Conservation (phyloP, 768 basidiomycete genomes). For the Baorangia bicolor region DNA sequence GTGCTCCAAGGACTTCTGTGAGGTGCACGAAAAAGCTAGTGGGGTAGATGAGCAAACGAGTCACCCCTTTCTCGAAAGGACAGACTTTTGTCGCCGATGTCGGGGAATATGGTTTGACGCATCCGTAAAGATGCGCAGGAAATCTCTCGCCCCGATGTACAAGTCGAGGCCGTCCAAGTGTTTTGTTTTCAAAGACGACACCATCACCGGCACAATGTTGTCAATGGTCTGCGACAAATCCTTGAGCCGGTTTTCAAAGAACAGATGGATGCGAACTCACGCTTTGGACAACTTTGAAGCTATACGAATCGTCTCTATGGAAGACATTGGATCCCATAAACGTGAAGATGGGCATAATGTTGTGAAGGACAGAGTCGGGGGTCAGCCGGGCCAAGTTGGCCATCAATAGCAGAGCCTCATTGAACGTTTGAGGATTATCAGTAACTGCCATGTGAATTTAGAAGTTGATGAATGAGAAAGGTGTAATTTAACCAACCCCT, state of each 20-base stretch:
- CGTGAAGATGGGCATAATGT: slow-evolving; percentile 97
- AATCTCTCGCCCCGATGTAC: slow-evolving; percentile 70
- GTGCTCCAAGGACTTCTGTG: slow-evolving; percentile 73
- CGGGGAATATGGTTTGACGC: slow-evolving; percentile 89
- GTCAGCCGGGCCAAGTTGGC: slow-evolving; percentile 79
- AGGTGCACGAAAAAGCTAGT: slow-evolving; percentile 87
- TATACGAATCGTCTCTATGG: slow-evolving; percentile 94
- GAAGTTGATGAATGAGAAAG: neutral
- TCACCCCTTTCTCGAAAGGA: slow-evolving; percentile 4
- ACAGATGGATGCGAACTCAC: slow-evolving; percentile 37
- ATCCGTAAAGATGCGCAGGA: slow-evolving; percentile 90
- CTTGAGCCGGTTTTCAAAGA: neutral
- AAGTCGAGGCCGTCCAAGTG: slow-evolving; percentile 57
- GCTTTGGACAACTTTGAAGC: slow-evolving; percentile 93
- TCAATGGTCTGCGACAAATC: slow-evolving; percentile 70
- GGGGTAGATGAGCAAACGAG: slow-evolving; percentile 1
- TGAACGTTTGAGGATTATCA: slow-evolving; percentile 91
- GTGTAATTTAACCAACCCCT: slow-evolving; percentile 46
- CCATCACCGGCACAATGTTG: slow-evolving; percentile 92
- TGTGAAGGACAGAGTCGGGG: slow-evolving; percentile 89
- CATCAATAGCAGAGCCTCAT: slow-evolving; percentile 87
- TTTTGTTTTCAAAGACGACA: slow-evolving; percentile 65
- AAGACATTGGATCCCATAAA: slow-evolving; percentile 99
- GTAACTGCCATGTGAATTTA: slow-evolving; percentile 53
- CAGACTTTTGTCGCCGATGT: slow-evolving; percentile 86